Percentiles rank a stretch among this genome's conserved stretches.
Evolutionary conservation across 2,329 filamentous ascomycete species (phyloP).

Genomic region (Penicillium vulpinum): DNA sequence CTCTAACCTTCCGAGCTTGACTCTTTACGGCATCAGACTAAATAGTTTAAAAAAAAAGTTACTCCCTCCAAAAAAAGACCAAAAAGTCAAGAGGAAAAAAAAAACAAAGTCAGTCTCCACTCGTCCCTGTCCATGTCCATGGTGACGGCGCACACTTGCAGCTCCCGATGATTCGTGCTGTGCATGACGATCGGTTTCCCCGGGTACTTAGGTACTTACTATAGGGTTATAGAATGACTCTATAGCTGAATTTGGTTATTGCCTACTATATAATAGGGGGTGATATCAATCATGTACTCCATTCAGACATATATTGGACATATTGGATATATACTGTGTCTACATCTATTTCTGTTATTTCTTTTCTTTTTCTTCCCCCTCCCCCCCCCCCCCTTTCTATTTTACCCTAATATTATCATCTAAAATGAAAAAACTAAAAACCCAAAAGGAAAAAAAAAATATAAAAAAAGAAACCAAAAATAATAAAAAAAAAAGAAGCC

Average conservation of each 20-base stretch:
- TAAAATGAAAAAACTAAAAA: background rate
- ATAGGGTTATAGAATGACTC: background rate
- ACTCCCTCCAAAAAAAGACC: too few species aligned
- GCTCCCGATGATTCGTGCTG: conserved; percentile 21
- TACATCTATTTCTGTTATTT: background rate
- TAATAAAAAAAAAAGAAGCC: conserved; percentile 4
- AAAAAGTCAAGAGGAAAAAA: background rate
- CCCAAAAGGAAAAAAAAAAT: background rate
- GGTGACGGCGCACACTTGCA: conserved; percentile 29
- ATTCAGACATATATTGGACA: background rate
- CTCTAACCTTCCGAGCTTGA: background rate
- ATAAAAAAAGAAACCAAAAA: background rate
- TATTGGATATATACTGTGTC: background rate
- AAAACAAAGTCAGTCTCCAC: conserved; percentile 17
- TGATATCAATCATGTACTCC: background rate
- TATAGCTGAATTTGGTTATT: background rate
- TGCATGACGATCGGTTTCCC: conserved; percentile 20
- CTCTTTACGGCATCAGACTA: background rate
- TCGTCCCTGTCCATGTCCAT: conserved; percentile 29
- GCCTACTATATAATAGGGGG: background rate
- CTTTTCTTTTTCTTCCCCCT: background rate
- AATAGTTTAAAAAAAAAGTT: background rate
- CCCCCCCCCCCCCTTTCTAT: too few species aligned
- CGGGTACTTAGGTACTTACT: conserved; percentile 5
- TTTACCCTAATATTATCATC: background rate